Evolutionary conservation across 495 filamentous ascomycete genomes (phyloP), one percentile per base, ranked within the genome.

Genomic region (Beverwykella pulmonaria): DNA sequence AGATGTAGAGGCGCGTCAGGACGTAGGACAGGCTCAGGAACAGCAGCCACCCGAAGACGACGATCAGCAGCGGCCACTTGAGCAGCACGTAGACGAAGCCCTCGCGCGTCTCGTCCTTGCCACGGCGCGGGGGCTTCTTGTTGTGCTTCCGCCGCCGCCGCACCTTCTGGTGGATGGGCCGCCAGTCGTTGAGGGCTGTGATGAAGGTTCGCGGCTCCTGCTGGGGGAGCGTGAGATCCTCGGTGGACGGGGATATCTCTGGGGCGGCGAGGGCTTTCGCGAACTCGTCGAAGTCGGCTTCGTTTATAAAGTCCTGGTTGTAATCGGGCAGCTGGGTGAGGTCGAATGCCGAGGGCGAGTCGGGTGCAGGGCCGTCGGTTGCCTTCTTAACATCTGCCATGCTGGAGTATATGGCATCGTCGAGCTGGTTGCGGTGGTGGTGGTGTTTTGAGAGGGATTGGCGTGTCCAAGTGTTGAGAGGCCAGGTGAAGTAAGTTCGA

Each of bases 61-160:
- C 78, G 19, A 90, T 69, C 29, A 98, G 79, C 63, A 98, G 83
- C 6, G 94, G 95, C 91, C 92, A 97, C 75, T 97, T 96, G 49
- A 96, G 79, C 26, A 98, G 72, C 1, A 82, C 83, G 75, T 98
- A 98, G 15, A 95, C 82, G 69, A 93, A 91, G 0, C 94, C 94
- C 78, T 98, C 94, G 53, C 94, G 81, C 1, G 93, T 97, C 77
- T 98, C 94, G 75, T 98, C 94, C 65, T 86, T 90, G 56, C 86
- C 78, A 4, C 78, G 60, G 20, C 67, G 58, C 19, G 71, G 63
- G 47, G 74, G 68, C 54, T 72, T 74, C 50, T 74, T 75, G 9
- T 3, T 44, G 48, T 62, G 49, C 56, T 75, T 76, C 67, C 65
- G 73, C 20, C 73, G 64, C 52, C 71, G 73, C 53, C 73, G 75